Evolutionary conservation across 805 yeast genomes (phyloP), one percentile per base, ranked within the genome.

Genomic region (Candida piceae): DNA sequence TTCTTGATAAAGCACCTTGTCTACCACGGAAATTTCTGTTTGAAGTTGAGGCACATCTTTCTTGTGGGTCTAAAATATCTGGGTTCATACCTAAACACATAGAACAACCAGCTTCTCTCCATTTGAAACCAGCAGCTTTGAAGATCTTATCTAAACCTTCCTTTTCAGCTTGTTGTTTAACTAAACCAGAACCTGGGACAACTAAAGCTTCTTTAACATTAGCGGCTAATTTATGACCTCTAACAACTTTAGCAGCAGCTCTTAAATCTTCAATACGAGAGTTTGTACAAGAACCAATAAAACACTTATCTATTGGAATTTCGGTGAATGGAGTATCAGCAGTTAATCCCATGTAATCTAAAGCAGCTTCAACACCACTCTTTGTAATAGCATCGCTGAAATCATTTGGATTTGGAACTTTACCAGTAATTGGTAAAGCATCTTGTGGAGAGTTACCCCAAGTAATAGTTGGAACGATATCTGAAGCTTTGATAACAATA

Each of bases 371-470:
- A 80, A 93, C 84, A 56, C 94, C 93, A 11, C 83, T 69, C 54
- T 76, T 80, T 61, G 76, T 76, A 59, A 80, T 78, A 45, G 90
- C 85, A 58, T 84, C 93, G 23, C 70, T 61, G 19, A 76, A 73
- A 38, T 66, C 66, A n/a, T 78, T 60, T 44, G 98, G 98, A 59
- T 93, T 94, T 35, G 98, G 98, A 31, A 88, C 95, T 15, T 66
- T 55, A 25, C 85, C 95, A 12, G 94, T 82, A 53, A 93, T 89
- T 42, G 98, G 97, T 46, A 93, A 70, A 32, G 97, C 97, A 60
- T 93, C 98, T 67, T 93, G 97, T 22, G 98, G 98, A 53, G 97
- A 90, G 51, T 93, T 93, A 70, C 98, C 98, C 98, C 98, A 93
- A 18, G 98, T 93, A 44, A 93, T 87, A 17, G 98, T 93, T 50